phyloP scores from a whole-genome alignment of 192 early-diverging fungal genomes.

The Rhizophlyctis rosea region DNA sequence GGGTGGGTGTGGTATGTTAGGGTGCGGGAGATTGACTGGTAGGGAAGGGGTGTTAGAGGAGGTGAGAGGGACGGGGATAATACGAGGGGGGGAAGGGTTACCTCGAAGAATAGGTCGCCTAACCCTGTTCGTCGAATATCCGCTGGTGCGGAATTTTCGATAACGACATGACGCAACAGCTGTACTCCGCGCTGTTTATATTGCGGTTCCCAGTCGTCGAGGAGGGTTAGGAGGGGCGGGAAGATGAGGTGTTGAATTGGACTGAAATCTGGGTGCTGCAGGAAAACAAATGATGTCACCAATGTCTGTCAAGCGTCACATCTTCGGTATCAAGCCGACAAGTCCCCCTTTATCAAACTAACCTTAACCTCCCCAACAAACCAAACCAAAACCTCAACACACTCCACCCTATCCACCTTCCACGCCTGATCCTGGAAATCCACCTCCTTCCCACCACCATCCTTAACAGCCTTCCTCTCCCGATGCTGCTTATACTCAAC shows the following conservation, averaged over 20 bases:
- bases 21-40: constrained; percentile 16
- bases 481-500: neutral
- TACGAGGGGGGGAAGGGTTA: neutral
- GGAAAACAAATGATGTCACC: neutral
- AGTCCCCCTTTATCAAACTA: neutral
- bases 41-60: neutral
- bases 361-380: constrained; percentile 20
- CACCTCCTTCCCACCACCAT: neutral
- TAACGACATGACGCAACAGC: constrained; percentile 14
- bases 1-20: constrained; percentile 30
- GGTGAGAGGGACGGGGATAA: neutral
- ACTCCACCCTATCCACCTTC: constrained; percentile 31
- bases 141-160: constrained; percentile 15
- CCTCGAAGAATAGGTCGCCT: constrained; percentile 38
- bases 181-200: constrained; percentile 32
- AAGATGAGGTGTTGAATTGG: constrained; percentile 31
- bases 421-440: constrained; percentile 27
- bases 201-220: constrained; percentile 36
- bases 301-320: neutral
- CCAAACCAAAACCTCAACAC: constrained; percentile 33
- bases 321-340: constrained; percentile 5
- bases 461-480: neutral
- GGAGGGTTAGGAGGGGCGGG: constrained; percentile 30
- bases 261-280: constrained; percentile 16
- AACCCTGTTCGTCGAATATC: constrained; percentile 29